Conservation (phyloP, 2,329 filamentous ascomycete genomes). For the Monilinia fructigena region DNA sequence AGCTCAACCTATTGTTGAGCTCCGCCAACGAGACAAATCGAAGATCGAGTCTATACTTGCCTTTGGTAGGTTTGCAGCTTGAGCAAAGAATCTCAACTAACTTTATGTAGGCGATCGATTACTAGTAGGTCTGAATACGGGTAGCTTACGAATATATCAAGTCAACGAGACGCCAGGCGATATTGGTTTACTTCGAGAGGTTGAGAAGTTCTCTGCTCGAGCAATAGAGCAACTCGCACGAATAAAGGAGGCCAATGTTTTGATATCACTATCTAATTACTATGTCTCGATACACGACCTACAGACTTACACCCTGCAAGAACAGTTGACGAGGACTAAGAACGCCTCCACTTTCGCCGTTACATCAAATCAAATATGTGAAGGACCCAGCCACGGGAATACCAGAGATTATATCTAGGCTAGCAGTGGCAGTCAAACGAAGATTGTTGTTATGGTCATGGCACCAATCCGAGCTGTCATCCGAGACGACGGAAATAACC, state of each 20-base stretch:
- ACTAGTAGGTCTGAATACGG: conserved; percentile 87
- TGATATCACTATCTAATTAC: conserved; percentile 88
- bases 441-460: conserved; percentile 90
- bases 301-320: conserved; percentile 76
- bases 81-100: conserved; percentile 25
- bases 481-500: conserved; percentile 72
- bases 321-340: conserved; percentile 77
- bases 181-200: conserved; percentile 83
- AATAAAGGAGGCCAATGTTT: conserved; percentile 89
- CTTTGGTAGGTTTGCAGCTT: conserved; percentile 59
- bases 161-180: conserved; percentile 66
- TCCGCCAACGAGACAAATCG: conserved; percentile 91
- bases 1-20: conserved; percentile 93
- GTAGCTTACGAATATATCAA: conserved; percentile 84
- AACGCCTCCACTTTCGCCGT: conserved; percentile 89
- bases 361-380: conserved; percentile 91
- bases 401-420: conserved; percentile 84
- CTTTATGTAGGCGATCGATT: conserved; percentile 71
- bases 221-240: conserved; percentile 91
- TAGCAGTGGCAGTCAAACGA: conserved; percentile 91
- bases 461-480: conserved; percentile 86
- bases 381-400: conserved; percentile 85
- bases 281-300: conserved; percentile 88
- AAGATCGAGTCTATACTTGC: conserved; percentile 95
- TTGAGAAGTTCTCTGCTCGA: conserved; percentile 89